Evolutionary conservation across 805 yeast species (phyloP).

Genomic region (Myxozyma neglecta): DNA sequence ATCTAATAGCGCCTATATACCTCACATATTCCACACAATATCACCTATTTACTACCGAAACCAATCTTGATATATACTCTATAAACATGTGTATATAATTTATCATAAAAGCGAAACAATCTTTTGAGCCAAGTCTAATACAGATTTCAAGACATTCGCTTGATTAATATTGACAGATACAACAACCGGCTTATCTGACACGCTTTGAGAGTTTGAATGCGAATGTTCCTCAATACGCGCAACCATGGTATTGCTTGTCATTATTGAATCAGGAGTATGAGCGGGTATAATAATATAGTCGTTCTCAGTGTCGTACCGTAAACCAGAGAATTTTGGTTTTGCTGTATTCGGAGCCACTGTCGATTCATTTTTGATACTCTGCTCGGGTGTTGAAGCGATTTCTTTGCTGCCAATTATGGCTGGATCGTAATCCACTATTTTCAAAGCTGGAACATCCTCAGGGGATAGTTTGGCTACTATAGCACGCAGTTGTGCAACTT

Average conservation of each 20-base stretch:
- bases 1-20: too few species aligned
- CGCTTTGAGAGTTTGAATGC: background rate
- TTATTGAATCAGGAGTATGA: background rate
- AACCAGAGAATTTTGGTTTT: background rate
- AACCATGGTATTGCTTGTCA: constrained; percentile 5
- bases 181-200: background rate
- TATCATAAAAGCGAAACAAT: background rate
- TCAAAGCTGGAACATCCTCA: background rate
- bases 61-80: background rate
- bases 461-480: constrained; percentile 14
- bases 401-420: background rate
- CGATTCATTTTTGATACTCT: background rate
- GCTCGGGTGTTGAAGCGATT: background rate
- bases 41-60: background rate
- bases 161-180: background rate
- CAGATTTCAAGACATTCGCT: background rate
- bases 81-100: background rate
- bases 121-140: background rate
- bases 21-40: too few species aligned
- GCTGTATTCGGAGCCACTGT: background rate
- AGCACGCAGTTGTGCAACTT: constrained; percentile 52
- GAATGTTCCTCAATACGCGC: constrained; percentile 4
- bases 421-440: constrained; percentile 2
- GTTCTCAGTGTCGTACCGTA: constrained; percentile 1
- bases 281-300: constrained; percentile 8